A percentile compares a stretch with the other conserved stretches of the same genome.
Evolutionary conservation across 2,329 filamentous ascomycete species (phyloP).

Genomic region (Zasmidium angulare): DNA sequence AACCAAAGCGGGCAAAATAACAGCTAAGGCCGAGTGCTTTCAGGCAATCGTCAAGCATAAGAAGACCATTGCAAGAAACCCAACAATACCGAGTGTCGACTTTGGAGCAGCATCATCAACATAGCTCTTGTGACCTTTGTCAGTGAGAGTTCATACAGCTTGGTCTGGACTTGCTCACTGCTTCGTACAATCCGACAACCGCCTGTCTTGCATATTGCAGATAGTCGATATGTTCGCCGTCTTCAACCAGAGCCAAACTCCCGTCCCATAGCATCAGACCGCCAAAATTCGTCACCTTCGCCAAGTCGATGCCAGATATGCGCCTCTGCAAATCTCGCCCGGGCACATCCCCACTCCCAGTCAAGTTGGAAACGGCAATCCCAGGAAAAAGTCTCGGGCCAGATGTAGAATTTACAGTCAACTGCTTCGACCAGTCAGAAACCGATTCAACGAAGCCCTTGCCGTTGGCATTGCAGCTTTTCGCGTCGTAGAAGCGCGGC

Average conservation of each 20-base stretch:
- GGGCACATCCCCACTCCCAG: constrained; percentile 33
- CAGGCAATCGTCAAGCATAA: too few species aligned
- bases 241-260: neutral
- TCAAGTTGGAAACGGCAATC: constrained; percentile 26
- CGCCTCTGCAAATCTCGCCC: constrained; percentile 26
- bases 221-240: neutral
- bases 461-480: constrained; percentile 27
- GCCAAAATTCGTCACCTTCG: constrained; percentile 33
- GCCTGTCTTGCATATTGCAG: neutral
- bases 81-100: too few species aligned
- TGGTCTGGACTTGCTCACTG: neutral
- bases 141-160: too few species aligned
- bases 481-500: constrained; percentile 46
- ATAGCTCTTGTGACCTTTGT: too few species aligned
- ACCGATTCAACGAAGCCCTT: constrained; percentile 31
- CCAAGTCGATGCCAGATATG: constrained; percentile 23
- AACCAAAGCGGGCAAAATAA: too few species aligned
- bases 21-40: too few species aligned
- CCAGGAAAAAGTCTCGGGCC: constrained; percentile 35
- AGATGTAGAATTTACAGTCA: neutral
- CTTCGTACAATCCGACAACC: neutral
- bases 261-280: constrained; percentile 43
- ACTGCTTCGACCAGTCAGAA: constrained; percentile 29
- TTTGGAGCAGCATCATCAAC: too few species aligned
- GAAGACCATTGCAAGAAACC: too few species aligned